These are phyloP conservation scores for Penicillium rolfsii DNA, from an alignment of 2,329 filamentous ascomycete genomes.

Conservation along the genomic window DNA sequence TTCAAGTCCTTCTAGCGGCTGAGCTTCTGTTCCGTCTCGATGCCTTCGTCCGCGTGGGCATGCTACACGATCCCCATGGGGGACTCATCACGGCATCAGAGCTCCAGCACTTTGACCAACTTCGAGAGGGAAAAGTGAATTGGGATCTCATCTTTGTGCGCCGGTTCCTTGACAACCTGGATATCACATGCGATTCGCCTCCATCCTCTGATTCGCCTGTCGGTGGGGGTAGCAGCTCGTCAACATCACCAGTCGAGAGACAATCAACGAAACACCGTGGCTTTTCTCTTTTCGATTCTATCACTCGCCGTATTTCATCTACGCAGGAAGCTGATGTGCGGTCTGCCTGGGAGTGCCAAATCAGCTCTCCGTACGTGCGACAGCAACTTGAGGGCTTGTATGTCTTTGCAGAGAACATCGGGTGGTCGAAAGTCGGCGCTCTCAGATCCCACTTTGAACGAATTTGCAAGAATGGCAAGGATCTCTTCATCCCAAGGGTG, in stretches of 20 bases:
- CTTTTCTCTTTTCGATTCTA: conserved; percentile 31
- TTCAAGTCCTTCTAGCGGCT: conserved; percentile 59
- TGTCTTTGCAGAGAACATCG: conserved; percentile 54
- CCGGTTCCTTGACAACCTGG: conserved; percentile 57
- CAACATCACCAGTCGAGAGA: conserved; percentile 9
- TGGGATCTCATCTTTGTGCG: conserved; percentile 61
- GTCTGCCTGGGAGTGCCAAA: conserved; percentile 40
- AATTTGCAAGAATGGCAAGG: conserved; percentile 36
- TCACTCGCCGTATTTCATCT: conserved; percentile 27
- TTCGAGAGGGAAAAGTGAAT: conserved; percentile 56
- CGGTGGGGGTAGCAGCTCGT: not conserved
- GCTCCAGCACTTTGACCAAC: conserved; percentile 49
- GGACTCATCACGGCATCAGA: conserved; percentile 49
- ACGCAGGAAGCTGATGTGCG: conserved; percentile 20
- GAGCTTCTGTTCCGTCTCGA: conserved; percentile 60
- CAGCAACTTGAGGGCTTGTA: conserved; percentile 55
- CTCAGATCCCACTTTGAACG: conserved; percentile 43
- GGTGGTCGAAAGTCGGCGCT: conserved; percentile 52
- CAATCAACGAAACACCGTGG: conserved; percentile 21
- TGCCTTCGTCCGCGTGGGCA: conserved; percentile 47
- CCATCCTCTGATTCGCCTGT: conserved; percentile 13
- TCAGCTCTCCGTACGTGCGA: conserved; percentile 42
- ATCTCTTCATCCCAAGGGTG: conserved; percentile 15
- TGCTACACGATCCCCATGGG: conserved; percentile 46
- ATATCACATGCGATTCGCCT: conserved; percentile 36